phyloP scores from a whole-genome alignment of 768 basidiomycete genomes.

The Tephrocybe sp. region DNA sequence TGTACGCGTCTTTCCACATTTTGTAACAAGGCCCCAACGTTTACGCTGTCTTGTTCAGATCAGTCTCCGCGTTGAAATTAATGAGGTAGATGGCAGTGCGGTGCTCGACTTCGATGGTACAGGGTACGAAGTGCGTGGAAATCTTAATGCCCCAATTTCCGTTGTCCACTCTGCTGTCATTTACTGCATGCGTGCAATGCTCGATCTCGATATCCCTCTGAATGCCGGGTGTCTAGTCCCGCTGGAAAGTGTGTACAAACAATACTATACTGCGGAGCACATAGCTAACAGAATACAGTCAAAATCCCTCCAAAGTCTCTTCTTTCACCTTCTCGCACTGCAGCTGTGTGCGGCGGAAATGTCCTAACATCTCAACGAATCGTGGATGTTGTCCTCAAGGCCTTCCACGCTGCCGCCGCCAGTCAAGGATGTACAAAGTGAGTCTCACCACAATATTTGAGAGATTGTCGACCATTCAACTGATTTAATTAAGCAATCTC shows the following conservation, averaged over 20 bases:
- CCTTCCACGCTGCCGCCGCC: constrained; percentile 89
- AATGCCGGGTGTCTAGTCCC: constrained; percentile 95
- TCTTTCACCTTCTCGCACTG: constrained; percentile 79
- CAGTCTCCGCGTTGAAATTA: constrained; percentile 71
- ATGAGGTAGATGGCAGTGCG: constrained; percentile 73
- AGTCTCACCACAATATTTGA: constrained; percentile 22
- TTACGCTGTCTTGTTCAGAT: constrained; percentile 45
- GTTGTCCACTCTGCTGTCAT: constrained; percentile 88
- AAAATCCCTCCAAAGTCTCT: constrained; percentile 79
- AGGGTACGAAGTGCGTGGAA: constrained; percentile 81
- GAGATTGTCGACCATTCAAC: constrained; percentile 6
- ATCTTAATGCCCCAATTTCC: constrained; percentile 82
- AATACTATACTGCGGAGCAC: not conserved
- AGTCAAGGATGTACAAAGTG: constrained; percentile 95
- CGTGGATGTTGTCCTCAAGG: constrained; percentile 90
- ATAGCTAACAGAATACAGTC: constrained; percentile 43
- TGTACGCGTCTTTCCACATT: constrained; percentile 36
- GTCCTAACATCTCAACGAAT: constrained; percentile 91
- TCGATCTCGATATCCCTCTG: constrained; percentile 84
- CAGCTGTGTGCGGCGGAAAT: constrained; percentile 93
- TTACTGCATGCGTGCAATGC: constrained; percentile 87
- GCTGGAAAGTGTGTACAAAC: constrained; percentile 55
- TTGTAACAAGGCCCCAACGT: not conserved
- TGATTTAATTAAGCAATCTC: constrained; percentile 56
- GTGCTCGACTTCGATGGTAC: constrained; percentile 85